Evolutionary conservation across 192 early-diverging fungal genomes (phyloP).

Genomic region (Coemansia sp.): DNA sequence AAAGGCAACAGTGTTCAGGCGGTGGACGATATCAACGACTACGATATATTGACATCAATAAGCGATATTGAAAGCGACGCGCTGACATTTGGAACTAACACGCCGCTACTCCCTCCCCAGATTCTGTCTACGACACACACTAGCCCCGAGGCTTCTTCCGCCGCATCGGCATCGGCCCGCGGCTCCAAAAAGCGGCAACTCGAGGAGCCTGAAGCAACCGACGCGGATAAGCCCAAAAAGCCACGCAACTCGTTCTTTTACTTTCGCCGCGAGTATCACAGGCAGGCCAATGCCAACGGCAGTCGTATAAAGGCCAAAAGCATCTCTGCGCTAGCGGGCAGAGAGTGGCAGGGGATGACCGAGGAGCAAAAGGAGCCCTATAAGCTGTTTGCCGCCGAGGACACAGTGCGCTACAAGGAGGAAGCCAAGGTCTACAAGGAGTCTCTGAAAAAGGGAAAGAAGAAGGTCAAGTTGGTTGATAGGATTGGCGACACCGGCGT

Average conservation of each 20-base stretch:
- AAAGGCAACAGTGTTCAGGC: neutral
- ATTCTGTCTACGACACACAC: constrained; percentile 3
- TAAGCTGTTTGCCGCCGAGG: constrained; percentile 59
- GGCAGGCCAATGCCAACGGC: constrained; percentile 11
- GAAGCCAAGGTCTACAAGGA: constrained; percentile 64
- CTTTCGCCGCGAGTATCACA: constrained; percentile 25
- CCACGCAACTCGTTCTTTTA: constrained; percentile 34
- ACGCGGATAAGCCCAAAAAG: constrained; percentile 20
- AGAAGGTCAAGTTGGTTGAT: constrained; percentile 8
- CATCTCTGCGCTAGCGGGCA: constrained; percentile 19
- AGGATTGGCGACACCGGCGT: neutral
- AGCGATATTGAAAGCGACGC: constrained; percentile 3
- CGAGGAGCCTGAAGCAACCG: constrained; percentile 1
- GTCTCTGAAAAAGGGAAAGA: constrained; percentile 13
- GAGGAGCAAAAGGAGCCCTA: constrained; percentile 57
- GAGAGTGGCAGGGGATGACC: constrained; percentile 66
- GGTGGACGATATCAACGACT: neutral
- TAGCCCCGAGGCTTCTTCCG: neutral
- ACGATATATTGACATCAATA: neutral
- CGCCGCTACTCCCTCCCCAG: constrained; percentile 2
- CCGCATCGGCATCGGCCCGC: neutral
- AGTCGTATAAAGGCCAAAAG: constrained; percentile 20
- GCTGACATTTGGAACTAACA: neutral
- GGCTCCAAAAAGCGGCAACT: constrained; percentile 5
- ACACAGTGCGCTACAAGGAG: constrained; percentile 70